A percentile compares a stretch with the other conserved stretches of the same genome.
These are phyloP conservation scores for Niebla homalea DNA, from an alignment of 495 filamentous ascomycete species.

Conservation along the genomic window DNA sequence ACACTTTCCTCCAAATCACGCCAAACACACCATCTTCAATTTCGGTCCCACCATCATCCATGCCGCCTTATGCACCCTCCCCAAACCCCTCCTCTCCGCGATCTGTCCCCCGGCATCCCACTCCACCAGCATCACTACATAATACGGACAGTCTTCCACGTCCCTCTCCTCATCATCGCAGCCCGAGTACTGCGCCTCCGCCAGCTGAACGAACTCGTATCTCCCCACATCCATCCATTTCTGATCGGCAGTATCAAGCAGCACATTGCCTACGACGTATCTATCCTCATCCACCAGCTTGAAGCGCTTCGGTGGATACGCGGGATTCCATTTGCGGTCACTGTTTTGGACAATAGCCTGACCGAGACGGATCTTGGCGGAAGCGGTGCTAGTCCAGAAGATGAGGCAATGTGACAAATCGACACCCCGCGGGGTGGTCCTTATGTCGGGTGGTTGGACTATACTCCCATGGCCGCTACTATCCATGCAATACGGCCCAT, in stretches of 20 bases:
- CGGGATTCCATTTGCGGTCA: neutral
- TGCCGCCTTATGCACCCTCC: neutral
- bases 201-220: conserved; percentile 1
- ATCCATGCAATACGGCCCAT: neutral
- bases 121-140: neutral
- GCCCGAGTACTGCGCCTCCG: neutral
- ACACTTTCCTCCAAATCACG: neutral
- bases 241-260: neutral
- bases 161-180: conserved; percentile 1
- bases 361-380: neutral
- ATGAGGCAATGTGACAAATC: neutral
- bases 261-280: neutral
- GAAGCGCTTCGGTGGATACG: neutral
- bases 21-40: conserved; percentile 1
- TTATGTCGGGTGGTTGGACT: neutral
- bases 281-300: neutral
- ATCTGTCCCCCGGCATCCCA: neutral
- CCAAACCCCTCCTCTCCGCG: neutral
- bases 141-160: neutral
- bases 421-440: neutral
- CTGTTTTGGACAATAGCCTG: neutral
- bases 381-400: neutral
- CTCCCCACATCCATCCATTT: neutral
- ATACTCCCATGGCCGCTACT: neutral
- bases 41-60: neutral